Evolutionary conservation across 2,329 filamentous ascomycete genomes (phyloP).

Genomic region (Verticillium nubilum): DNA sequence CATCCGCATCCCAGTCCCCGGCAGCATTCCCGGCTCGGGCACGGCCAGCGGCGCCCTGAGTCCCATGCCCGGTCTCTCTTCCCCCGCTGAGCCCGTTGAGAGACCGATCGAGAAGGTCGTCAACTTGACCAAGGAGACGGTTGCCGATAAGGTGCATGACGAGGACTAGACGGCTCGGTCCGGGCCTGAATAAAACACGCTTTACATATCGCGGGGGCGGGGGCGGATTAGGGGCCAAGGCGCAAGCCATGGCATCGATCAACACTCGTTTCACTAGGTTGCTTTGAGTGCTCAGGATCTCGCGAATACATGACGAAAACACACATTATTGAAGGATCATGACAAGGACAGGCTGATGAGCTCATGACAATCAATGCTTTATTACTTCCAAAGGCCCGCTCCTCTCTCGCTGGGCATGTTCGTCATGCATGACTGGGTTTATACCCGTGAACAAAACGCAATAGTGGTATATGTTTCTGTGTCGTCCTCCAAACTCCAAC

Average conservation of each 20-base stretch:
- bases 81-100: slow-evolving; percentile 37
- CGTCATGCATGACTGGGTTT: background rate
- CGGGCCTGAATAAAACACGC: background rate
- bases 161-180: slow-evolving; percentile 33
- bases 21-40: slow-evolving; percentile 18
- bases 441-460: background rate
- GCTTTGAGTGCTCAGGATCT: background rate
- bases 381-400: background rate
- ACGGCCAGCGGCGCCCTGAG: slow-evolving; percentile 33
- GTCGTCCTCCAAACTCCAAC: background rate
- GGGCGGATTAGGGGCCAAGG: background rate
- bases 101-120: slow-evolving; percentile 43
- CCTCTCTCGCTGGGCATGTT: background rate
- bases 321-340: too few species aligned
- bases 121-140: slow-evolving; percentile 43
- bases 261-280: background rate
- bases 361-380: background rate
- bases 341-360: background rate
- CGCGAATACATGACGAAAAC: background rate
- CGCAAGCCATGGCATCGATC: background rate
- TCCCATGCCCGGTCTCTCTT: slow-evolving; percentile 44
- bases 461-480: background rate
- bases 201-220: background rate
- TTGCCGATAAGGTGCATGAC: slow-evolving; percentile 47
- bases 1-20: slow-evolving; percentile 69